A percentile compares a stretch with the other conserved stretches of the same genome.
Conservation (phyloP, 1,284 basidiomycete genomes). For the Ganoderma sinense region DNA sequence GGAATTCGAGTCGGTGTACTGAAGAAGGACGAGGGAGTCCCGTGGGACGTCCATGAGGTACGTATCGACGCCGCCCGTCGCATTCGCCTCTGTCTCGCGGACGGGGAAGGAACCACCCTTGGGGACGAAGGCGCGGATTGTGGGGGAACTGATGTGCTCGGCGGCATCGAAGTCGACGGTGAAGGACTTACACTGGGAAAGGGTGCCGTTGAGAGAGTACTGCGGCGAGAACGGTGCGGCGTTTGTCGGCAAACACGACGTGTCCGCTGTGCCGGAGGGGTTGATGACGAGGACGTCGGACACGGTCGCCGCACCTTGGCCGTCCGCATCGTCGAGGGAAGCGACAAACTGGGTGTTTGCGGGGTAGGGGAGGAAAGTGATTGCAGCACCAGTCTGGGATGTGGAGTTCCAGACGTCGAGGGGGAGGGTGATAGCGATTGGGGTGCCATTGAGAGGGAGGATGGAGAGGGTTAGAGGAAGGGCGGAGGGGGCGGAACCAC, state of each 20-base stretch:
- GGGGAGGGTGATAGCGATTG: conserved; percentile 56
- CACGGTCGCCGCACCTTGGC: conserved; percentile 47
- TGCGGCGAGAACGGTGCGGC: conserved; percentile 14
- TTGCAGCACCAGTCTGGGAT: conserved; percentile 48
- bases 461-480: conserved; percentile 58
- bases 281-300: conserved; percentile 59
- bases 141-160: conserved; percentile 45
- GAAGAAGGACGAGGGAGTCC: conserved; percentile 49
- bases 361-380: conserved; percentile 61
- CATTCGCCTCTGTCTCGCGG: conserved; percentile 41
- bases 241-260: conserved; percentile 49
- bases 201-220: conserved; percentile 37
- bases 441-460: conserved; percentile 59
- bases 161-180: conserved; percentile 51
- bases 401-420: conserved; percentile 44
- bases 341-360: conserved; percentile 60
- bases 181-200: conserved; percentile 62
- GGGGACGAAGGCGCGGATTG: conserved; percentile 55
- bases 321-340: conserved; percentile 56
- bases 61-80: conserved; percentile 43
- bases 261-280: conserved; percentile 47
- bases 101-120: conserved; percentile 48
- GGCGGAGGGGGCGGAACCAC: conserved; percentile 42
- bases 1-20: conserved; percentile 40
- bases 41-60: conserved; percentile 53